phyloP scores from a whole-genome alignment of 2,329 filamentous ascomycete genomes.

The Claviceps digitariae region DNA sequence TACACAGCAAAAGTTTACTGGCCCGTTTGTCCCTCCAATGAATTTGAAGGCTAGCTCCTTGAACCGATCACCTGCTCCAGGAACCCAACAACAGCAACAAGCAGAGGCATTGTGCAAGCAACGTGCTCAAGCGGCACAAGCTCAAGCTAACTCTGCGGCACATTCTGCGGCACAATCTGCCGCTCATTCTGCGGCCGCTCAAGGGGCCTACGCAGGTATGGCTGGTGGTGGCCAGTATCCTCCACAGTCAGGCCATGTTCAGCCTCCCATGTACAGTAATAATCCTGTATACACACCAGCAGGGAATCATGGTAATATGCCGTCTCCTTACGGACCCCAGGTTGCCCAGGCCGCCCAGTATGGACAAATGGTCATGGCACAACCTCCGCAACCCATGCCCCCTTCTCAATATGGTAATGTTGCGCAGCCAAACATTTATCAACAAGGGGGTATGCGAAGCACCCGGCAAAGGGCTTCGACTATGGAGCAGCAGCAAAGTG shows the following conservation, averaged over 20 bases:
- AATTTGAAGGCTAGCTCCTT: conserved; percentile 79
- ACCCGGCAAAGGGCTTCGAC: conserved; percentile 84
- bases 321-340: conserved; percentile 68
- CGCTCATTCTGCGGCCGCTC: conserved; percentile 23
- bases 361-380: conserved; percentile 59
- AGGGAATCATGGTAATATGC: conserved; percentile 31
- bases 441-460: conserved; percentile 53
- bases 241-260: conserved; percentile 28
- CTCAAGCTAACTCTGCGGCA: conserved; percentile 54
- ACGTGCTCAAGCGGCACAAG: conserved; percentile 58
- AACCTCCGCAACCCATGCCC: conserved; percentile 51
- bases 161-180: conserved; percentile 54
- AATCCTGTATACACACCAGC: conserved; percentile 66
- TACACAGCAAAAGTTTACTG: conserved; percentile 93
- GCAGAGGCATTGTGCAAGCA: conserved; percentile 91
- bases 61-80: conserved; percentile 78
- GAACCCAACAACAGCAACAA: conserved; percentile 90
- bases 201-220: conserved; percentile 48
- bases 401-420: conserved; percentile 47
- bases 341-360: conserved; percentile 36
- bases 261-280: conserved; percentile 65
- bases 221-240: conserved; percentile 32
- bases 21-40: conserved; percentile 93
- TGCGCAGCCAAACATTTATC: conserved; percentile 42
- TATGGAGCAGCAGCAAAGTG: conserved; percentile 88